These are phyloP conservation scores for Bretschneidera sinensis DNA, from an alignment of 345 rosid genomes.

Conservation along the genomic window DNA sequence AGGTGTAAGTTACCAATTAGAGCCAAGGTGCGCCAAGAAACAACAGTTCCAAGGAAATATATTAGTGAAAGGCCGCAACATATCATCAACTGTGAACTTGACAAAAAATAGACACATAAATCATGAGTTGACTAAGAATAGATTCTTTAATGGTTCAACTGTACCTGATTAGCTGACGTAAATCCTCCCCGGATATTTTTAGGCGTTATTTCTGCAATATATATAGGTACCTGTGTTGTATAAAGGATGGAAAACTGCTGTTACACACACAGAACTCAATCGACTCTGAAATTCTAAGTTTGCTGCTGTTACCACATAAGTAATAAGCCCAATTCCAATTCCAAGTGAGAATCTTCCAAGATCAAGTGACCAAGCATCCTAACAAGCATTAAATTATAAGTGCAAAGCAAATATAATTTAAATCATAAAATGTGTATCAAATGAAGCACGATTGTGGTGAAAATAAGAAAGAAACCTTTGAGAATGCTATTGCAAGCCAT, in stretches of 20 bases:
- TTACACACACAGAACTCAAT: too few relatives aligned
- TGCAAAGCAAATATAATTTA: neutral
- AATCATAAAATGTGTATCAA: neutral
- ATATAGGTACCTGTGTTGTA: constrained; percentile 57
- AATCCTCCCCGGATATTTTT: constrained; percentile 66
- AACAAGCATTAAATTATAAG: neutral
- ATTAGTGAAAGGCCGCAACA: too few relatives aligned
- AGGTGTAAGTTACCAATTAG: too few relatives aligned
- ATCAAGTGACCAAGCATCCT: constrained; percentile 34
- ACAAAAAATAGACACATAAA: too few relatives aligned
- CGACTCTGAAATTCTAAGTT: too few relatives aligned
- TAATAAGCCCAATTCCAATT: constrained; percentile 31
- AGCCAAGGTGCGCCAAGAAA: too few relatives aligned
- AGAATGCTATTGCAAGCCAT: constrained; percentile 34
- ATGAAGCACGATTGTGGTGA: constrained; percentile 7
- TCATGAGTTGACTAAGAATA: too few relatives aligned
- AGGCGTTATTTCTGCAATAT: constrained; percentile 93
- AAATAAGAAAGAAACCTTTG: constrained; percentile 25
- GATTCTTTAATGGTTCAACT: too few relatives aligned
- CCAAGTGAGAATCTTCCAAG: constrained; percentile 41
- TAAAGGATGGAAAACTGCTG: neutral
- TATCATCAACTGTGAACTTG: too few relatives aligned
- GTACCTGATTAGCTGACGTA: constrained; percentile 66
- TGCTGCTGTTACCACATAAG: constrained; percentile 32
- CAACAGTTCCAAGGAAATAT: constrained; percentile 19